Percentiles rank a stretch among this genome's conserved stretches.
Conservation (phyloP, 176 grass and related monocot genomes). For the Aegilops speltoides region DNA sequence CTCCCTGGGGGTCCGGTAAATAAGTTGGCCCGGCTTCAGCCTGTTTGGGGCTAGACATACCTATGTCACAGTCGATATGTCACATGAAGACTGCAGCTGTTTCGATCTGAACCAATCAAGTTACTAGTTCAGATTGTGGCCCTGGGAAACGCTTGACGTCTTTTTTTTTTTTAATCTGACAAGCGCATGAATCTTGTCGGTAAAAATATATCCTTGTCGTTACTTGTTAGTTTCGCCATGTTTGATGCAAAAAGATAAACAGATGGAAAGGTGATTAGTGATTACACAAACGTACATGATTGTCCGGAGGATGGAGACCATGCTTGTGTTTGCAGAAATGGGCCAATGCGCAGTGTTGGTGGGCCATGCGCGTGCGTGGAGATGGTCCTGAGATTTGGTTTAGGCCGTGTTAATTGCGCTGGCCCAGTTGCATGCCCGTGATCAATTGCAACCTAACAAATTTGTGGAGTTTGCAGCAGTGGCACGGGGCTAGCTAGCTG, state of each 20-base stretch:
- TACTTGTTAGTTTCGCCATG: not conserved
- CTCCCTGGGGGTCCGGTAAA: conserved; percentile 19
- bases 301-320: conserved; percentile 17
- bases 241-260: not conserved
- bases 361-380: conserved; percentile 3
- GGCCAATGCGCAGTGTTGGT: conserved; percentile 28
- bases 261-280: not conserved
- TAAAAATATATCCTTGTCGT: conserved; percentile 25
- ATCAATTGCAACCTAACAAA: conserved; percentile 35
- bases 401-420: not conserved
- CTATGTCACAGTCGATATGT: conserved; percentile 30
- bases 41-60: conserved; percentile 28
- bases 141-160: not conserved
- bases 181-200: not conserved
- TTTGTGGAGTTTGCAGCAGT: not conserved
- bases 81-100: conserved; percentile 29
- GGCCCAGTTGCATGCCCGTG: conserved; percentile 16
- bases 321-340: conserved; percentile 39
- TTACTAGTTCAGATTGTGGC: conserved; percentile 8
- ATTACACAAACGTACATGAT: no score
- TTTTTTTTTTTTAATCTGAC: not conserved
- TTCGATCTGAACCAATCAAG: conserved; percentile 32
- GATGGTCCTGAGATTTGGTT: conserved; percentile 45
- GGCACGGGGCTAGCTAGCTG: not conserved
- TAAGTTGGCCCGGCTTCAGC: conserved; percentile 16